Percentiles rank a stretch among this genome's conserved stretches.
These are phyloP conservation scores for Leishmania turanica DNA, from an alignment of 208 protist genomes.

Conservation along the genomic window DNA sequence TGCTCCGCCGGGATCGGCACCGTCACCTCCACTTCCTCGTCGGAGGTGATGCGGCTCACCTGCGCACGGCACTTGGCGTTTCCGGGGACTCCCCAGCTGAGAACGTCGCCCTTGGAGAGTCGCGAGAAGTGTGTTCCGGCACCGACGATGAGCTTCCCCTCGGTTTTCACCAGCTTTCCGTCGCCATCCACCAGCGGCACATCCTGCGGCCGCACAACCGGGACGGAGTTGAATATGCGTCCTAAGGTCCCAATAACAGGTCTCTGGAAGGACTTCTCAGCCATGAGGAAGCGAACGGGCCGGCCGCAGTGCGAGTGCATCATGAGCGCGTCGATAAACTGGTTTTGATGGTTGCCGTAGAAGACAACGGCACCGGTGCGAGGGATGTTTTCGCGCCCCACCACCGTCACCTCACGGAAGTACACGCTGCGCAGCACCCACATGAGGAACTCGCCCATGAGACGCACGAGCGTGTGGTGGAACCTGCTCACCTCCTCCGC, in stretches of 20 bases:
- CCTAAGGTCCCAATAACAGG: conserved; percentile 86
- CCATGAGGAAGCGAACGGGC: conserved; percentile 92
- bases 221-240: conserved; percentile 88
- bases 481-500: conserved; percentile 60
- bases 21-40: conserved; percentile 79
- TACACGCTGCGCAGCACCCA: conserved; percentile 89
- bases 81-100: conserved; percentile 53
- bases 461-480: conserved; percentile 41
- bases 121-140: conserved; percentile 73
- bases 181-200: conserved; percentile 60
- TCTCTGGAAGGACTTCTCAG: conserved; percentile 88
- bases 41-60: conserved; percentile 61
- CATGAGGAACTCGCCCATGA: conserved; percentile 88
- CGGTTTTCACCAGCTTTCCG: conserved; percentile 52
- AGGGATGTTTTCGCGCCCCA: conserved; percentile 90
- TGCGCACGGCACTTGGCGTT: conserved; percentile 64
- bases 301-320: conserved; percentile 81
- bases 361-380: conserved; percentile 90
- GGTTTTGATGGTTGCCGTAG: conserved; percentile 94
- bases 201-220: conserved; percentile 94
- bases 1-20: conserved; percentile 67
- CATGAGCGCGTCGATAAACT: conserved; percentile 93
- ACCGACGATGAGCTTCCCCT: conserved; percentile 60
- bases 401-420: conserved; percentile 92
- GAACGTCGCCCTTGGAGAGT: conserved; percentile 72